Evolutionary conservation across 2,329 filamentous ascomycete genomes (phyloP), one percentile per base, ranked within the genome.

Genomic region (Alternaria gaisen): DNA sequence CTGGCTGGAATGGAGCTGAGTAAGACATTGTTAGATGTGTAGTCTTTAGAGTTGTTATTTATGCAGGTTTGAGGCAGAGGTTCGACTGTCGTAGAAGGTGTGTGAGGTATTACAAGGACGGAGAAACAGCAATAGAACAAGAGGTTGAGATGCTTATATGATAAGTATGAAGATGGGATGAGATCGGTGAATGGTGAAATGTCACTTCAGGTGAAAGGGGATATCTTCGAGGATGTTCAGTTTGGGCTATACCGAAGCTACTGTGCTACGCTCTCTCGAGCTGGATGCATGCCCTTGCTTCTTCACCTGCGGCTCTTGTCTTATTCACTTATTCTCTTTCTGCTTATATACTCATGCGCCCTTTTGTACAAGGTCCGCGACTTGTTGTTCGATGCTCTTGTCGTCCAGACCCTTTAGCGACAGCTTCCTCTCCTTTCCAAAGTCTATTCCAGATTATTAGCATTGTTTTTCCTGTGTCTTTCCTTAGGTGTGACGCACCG

Each of bases 301-400:
- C 22, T 12, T 42, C 32, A 6, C 22, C 38, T 11, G 16, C 14
- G 20, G 22, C 50, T 36, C 5, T 28, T 22, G n/a, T 41, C n/a
- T 47, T 16, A 0, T 20, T 55, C 26, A 30, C 38, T 55, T 28
- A 5, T 36, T 36, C 38, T n/a, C 16, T 42, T 41, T 24, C 16
- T 18, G 24, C 6, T 12, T 28, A 26, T 47, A 12, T 46, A 24
- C 34, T 60, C 53, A 60, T 60, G 47, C 47, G 20, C 58, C 58
- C 47, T 56, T 60, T 22, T 89, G 87, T 56, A 90, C 88, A 64
- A 92, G 78, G 53, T 83, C 81, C 57, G 87, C 86, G 68, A 92
- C 84, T 78, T 86, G 87, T 67, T 87, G 85, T 80, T 91, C 90
- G 65, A 92, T 91, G 70, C 88, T 85, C 79, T 90, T 87, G 77